These are phyloP conservation scores for Pseudocercospora cruenta DNA, from an alignment of 2,329 filamentous ascomycete species.

Conservation along the genomic window DNA sequence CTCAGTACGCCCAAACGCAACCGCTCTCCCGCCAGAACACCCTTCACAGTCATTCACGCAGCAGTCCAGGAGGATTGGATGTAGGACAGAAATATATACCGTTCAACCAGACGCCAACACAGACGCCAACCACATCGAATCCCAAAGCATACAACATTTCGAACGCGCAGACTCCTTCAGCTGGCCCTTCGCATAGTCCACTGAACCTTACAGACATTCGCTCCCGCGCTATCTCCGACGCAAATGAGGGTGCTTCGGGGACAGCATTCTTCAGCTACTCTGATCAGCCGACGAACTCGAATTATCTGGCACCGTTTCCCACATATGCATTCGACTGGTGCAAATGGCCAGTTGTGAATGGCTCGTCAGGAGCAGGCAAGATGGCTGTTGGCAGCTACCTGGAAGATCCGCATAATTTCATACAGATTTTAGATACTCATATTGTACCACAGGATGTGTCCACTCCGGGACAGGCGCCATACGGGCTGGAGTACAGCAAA, in stretches of 20 bases:
- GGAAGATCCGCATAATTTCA: conserved; percentile 98
- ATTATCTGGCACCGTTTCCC: conserved; percentile 91
- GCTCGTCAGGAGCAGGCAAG: conserved; percentile 78
- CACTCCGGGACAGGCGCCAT: conserved; percentile 70
- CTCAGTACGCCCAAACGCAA: conserved; percentile 56
- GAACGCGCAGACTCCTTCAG: conserved; percentile 58
- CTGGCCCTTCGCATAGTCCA: conserved; percentile 77
- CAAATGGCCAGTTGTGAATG: conserved; percentile 82
- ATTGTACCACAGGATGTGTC: conserved; percentile 70
- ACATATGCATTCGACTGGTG: conserved; percentile 99
- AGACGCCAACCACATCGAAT: conserved; percentile 44
- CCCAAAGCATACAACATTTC: conserved; percentile 63
- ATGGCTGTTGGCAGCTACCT: conserved; percentile 94
- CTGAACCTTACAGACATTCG: conserved; percentile 90
- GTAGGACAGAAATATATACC: conserved; percentile 61
- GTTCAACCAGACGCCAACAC: conserved; percentile 66
- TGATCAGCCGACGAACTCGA: conserved; percentile 74
- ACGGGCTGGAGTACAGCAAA: conserved; percentile 86
- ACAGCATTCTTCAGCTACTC: conserved; percentile 66
- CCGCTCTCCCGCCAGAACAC: conserved; percentile 68
- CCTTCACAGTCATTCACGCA: conserved; percentile 75
- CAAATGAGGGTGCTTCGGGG: conserved; percentile 71
- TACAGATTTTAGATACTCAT: conserved; percentile 94
- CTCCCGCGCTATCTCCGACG: conserved; percentile 78
- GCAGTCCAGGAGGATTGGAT: conserved; percentile 66